Percentiles rank a stretch among this genome's conserved stretches.
phyloP scores from a whole-genome alignment of 1,139 yeast species.

The Blastobotrys apis region DNA sequence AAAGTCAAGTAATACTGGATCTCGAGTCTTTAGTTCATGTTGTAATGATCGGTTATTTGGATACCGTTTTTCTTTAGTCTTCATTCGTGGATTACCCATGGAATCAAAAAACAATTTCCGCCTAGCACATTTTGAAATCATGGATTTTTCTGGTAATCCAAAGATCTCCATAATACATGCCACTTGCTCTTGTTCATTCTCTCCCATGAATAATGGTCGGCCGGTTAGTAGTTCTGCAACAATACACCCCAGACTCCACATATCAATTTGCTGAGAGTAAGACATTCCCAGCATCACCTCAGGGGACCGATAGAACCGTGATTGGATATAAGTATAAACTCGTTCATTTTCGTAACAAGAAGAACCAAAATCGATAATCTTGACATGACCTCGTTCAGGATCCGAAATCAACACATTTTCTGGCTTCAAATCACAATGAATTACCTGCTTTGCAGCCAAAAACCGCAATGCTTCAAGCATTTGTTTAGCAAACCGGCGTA shows the following conservation, averaged over 20 bases:
- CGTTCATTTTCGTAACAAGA: slow-evolving; percentile 91
- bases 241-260: slow-evolving; percentile 77
- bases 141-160: slow-evolving; percentile 53
- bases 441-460: slow-evolving; percentile 53
- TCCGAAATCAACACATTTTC: slow-evolving; percentile 82
- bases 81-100: slow-evolving; percentile 40
- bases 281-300: slow-evolving; percentile 79
- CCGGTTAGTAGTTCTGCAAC: slow-evolving; percentile 65
- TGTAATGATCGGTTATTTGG: slow-evolving; percentile 31
- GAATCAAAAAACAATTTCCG: slow-evolving; percentile 41
- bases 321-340: slow-evolving; percentile 88
- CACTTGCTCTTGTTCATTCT: slow-evolving; percentile 62
- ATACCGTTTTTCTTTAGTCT: slow-evolving; percentile 34
- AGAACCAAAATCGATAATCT: slow-evolving; percentile 93
- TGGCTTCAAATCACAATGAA: slow-evolving; percentile 91
- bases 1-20: slow-evolving; percentile 33
- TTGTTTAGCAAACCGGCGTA: slow-evolving; percentile 51
- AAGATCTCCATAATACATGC: slow-evolving; percentile 54
- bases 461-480: slow-evolving; percentile 56
- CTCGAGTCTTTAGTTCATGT: slow-evolving; percentile 29
- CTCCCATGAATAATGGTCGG: slow-evolving; percentile 64
- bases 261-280: slow-evolving; percentile 64
- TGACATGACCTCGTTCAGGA: slow-evolving; percentile 79
- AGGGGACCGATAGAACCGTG: slow-evolving; percentile 92
- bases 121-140: slow-evolving; percentile 39